Evolutionary conservation across 345 rosid species (phyloP).

Genomic region (Eucalyptus leucophloia): DNA sequence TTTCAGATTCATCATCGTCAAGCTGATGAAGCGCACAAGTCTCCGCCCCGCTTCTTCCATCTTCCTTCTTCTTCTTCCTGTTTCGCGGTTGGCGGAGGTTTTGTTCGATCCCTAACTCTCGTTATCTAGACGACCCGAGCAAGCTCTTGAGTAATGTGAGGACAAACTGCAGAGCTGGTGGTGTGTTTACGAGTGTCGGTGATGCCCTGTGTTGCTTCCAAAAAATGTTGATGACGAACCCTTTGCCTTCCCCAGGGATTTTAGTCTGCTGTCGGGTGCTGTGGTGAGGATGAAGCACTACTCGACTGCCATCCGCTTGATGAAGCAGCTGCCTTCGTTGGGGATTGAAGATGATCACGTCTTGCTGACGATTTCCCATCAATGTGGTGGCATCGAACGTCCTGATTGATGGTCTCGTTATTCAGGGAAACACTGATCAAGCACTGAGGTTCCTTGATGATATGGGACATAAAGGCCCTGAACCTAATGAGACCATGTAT

Average conservation of each 20-base stretch:
- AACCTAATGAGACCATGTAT: background rate
- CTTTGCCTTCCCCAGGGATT: background rate
- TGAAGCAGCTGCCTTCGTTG: background rate
- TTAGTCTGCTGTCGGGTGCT: background rate
- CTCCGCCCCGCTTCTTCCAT: too few species aligned
- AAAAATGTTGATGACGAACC: background rate
- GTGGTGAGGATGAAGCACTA: background rate
- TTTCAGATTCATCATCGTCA: too few species aligned
- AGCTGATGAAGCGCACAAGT: too few species aligned
- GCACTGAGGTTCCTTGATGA: background rate
- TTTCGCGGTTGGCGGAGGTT: too few species aligned
- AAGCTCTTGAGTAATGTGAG: background rate
- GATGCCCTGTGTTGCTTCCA: background rate
- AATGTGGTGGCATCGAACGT: background rate
- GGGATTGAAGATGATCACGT: background rate
- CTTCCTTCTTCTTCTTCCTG: too few species aligned
- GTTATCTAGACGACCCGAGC: too few species aligned
- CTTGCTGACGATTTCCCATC: background rate
- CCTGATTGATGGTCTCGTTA: background rate
- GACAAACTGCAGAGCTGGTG: background rate
- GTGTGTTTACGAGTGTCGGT: background rate
- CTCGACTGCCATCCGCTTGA: background rate
- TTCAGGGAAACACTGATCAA: background rate
- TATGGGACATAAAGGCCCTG: background rate
- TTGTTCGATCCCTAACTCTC: too few species aligned